Evolutionary conservation across 2,329 filamentous ascomycete genomes (phyloP).

Genomic region (Blumeriella jaapii): DNA sequence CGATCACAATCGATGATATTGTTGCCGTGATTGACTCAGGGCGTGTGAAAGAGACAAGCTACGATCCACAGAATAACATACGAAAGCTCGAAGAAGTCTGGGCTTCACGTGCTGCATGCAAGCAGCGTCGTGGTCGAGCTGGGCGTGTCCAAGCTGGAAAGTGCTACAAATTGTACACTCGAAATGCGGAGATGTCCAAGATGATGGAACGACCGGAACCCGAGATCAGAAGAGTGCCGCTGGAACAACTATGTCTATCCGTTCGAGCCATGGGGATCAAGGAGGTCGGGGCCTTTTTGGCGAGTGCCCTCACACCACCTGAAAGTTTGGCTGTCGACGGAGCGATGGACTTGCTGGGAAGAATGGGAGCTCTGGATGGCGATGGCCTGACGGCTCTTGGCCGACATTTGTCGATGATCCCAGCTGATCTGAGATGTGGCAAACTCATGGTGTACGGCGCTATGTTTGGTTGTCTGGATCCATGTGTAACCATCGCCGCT

Average conservation of each 20-base stretch:
- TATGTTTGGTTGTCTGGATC: conserved; percentile 84
- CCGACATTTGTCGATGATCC: conserved; percentile 87
- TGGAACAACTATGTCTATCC: conserved; percentile 89
- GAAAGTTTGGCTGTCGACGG: conserved; percentile 76
- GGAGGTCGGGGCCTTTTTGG: conserved; percentile 71
- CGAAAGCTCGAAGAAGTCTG: conserved; percentile 88
- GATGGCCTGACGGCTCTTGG: conserved; percentile 83
- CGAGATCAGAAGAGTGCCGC: conserved; percentile 82
- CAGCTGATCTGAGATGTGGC: conserved; percentile 80
- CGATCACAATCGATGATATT: conserved; percentile 96
- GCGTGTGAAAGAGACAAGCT: conserved; percentile 92
- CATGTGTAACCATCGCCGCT: conserved; percentile 78
- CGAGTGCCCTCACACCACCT: conserved; percentile 79
- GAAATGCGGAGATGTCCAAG: conserved; percentile 63
- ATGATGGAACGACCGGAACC: conserved; percentile 87
- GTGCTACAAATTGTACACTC: conserved; percentile 93
- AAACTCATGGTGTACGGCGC: conserved; percentile 94
- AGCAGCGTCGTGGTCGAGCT: conserved; percentile 85
- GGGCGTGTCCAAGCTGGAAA: conserved; percentile 83
- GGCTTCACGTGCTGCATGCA: conserved; percentile 88
- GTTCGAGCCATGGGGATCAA: conserved; percentile 90
- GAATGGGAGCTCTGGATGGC: conserved; percentile 83
- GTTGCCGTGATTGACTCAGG: conserved; percentile 93
- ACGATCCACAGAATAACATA: conserved; percentile 86
- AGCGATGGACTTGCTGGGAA: conserved; percentile 63